These are phyloP conservation scores for Mycosphaerelloides madeirae DNA, from an alignment of 2,329 filamentous ascomycete genomes.

Conservation along the genomic window DNA sequence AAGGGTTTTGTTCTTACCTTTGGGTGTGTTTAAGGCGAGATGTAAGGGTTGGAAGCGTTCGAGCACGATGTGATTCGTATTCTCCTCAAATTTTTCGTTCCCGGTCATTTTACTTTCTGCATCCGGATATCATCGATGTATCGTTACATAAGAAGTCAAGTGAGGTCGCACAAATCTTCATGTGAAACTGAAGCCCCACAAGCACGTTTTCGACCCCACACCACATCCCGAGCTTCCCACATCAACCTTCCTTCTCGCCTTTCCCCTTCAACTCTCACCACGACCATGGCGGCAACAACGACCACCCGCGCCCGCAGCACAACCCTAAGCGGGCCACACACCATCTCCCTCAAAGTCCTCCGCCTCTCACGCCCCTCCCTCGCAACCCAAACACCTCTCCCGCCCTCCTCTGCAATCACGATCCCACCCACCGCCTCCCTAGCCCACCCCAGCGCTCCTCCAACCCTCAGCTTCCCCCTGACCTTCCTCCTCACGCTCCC, in stretches of 20 bases:
- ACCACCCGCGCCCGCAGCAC: slow-evolving; percentile 37
- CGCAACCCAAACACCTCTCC: slow-evolving; percentile 62
- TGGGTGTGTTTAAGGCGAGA: slow-evolving; percentile 47
- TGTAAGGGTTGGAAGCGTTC: slow-evolving; percentile 40
- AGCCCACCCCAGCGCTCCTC: slow-evolving; percentile 58
- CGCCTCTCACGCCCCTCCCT: slow-evolving; percentile 78
- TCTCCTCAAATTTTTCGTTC: not conserved
- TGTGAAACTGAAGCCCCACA: too few relatives aligned
- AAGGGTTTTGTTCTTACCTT: slow-evolving; percentile 38
- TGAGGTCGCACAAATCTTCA: too few relatives aligned
- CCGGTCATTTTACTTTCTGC: not conserved
- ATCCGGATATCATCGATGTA: too few relatives aligned
- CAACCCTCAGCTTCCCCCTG: slow-evolving; percentile 52
- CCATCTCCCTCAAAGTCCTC: slow-evolving; percentile 76
- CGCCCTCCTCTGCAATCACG: slow-evolving; percentile 50
- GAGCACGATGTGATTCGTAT: slow-evolving; percentile 25
- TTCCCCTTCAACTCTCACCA: not conserved
- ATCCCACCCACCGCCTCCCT: slow-evolving; percentile 61
- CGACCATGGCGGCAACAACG: slow-evolving; percentile 17
- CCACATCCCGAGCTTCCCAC: too few relatives aligned
- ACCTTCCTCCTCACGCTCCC: slow-evolving; percentile 71
- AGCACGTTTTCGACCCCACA: too few relatives aligned
- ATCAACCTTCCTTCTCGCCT: too few relatives aligned
- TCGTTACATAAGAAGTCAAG: too few relatives aligned
- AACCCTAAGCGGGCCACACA: slow-evolving; percentile 57